These are phyloP conservation scores for Dendrobium nobile DNA, from an alignment of 106 monocot genomes.

Conservation along the genomic window DNA sequence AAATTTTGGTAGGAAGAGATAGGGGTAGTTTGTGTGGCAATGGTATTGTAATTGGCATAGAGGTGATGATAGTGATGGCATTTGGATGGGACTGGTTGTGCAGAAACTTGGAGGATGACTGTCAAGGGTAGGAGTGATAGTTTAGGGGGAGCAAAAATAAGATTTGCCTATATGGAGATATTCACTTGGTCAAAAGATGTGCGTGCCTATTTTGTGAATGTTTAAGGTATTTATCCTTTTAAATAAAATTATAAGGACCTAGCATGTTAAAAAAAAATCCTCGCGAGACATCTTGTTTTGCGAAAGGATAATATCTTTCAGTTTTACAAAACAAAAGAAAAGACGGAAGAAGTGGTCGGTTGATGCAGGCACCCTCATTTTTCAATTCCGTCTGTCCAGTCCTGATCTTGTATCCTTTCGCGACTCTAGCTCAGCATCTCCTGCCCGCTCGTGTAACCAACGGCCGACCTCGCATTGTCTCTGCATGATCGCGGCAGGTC, in stretches of 20 bases:
- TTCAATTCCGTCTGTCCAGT: too few relatives aligned
- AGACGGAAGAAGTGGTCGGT: too few relatives aligned
- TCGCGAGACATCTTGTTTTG: too few relatives aligned
- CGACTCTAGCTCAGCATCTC: too few relatives aligned
- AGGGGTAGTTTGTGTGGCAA: not conserved
- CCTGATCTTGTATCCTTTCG: too few relatives aligned
- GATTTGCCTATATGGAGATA: not conserved
- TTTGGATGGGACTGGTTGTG: not conserved
- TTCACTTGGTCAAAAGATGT: not conserved
- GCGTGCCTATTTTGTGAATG: not conserved
- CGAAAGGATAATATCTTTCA: too few relatives aligned
- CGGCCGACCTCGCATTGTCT: too few relatives aligned
- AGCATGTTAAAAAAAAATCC: not conserved
- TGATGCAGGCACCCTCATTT: too few relatives aligned
- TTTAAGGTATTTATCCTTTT: not conserved
- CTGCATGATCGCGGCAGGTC: too few relatives aligned
- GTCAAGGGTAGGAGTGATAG: not conserved
- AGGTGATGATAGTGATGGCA: not conserved
- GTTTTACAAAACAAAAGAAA: too few relatives aligned
- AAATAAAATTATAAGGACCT: not conserved
- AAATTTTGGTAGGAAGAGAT: not conserved
- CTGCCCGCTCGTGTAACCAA: too few relatives aligned
- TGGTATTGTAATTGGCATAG: not conserved
- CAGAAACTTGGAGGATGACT: not conserved
- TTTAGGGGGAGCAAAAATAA: not conserved